phyloP scores from a whole-genome alignment of 1,284 basidiomycete genomes.

The Blastosporella zonata region DNA sequence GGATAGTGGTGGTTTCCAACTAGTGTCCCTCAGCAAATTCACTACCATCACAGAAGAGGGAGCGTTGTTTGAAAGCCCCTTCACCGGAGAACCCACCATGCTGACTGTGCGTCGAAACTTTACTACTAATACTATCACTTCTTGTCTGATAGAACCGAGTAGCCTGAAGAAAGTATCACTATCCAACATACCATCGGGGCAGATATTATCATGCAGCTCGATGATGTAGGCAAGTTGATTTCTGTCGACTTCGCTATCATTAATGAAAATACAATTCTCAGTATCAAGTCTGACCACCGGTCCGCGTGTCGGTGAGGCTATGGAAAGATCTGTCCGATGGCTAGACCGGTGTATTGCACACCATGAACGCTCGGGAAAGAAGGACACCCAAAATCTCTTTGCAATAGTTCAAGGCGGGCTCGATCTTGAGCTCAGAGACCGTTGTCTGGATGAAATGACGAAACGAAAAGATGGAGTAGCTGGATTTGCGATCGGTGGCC shows the following conservation, averaged over 20 bases:
- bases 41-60: slow-evolving; percentile 84
- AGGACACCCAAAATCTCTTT: slow-evolving; percentile 72
- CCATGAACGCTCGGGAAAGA: slow-evolving; percentile 64
- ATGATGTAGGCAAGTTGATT: slow-evolving; percentile 72
- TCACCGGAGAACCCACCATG: slow-evolving; percentile 81
- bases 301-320: slow-evolving; percentile 78
- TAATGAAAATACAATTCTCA: slow-evolving; percentile 25
- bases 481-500: slow-evolving; percentile 81
- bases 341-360: slow-evolving; percentile 78
- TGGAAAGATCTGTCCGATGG: slow-evolving; percentile 80
- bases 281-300: slow-evolving; percentile 74
- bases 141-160: slow-evolving; percentile 14
- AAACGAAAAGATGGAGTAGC: slow-evolving; percentile 66
- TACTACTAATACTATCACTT: slow-evolving; percentile 9
- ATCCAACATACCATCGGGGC: slow-evolving; percentile 84
- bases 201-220: slow-evolving; percentile 90
- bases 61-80: slow-evolving; percentile 78
- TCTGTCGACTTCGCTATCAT: slow-evolving; percentile 10
- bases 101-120: slow-evolving; percentile 54
- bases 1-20: slow-evolving; percentile 86
- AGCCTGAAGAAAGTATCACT: slow-evolving; percentile 85
- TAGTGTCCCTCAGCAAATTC: slow-evolving; percentile 82
- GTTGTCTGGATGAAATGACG: slow-evolving; percentile 79
- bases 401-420: slow-evolving; percentile 87
- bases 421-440: slow-evolving; percentile 61